Base-by-base conservation (phyloP, 331 rosid species). In the Quercus phellos region DNA sequence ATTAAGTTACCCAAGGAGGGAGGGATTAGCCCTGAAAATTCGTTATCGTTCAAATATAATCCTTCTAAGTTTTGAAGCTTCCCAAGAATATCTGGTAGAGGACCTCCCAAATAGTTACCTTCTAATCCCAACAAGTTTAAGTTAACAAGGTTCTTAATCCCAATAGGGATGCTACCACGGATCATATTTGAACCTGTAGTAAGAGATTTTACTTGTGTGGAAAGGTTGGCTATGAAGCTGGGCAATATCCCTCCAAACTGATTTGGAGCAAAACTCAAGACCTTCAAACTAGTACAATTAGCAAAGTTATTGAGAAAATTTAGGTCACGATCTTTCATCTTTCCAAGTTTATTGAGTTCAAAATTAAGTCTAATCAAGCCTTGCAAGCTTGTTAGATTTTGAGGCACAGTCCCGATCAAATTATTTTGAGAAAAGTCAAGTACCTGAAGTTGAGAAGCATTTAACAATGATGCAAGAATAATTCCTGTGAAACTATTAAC, bases 191-290 rank as follows among this genome's bases (percentile, higher is more conserved):
- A 24, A 24, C 26, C 6, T 0, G 0, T 2, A 8, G 35, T 5
- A 22, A 87, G 18, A 53, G 0, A 55, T 27, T 1, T 55, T 51
- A 84, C 38, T 34, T 74, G 72, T 5, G 43, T 86, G 42, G 90
- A 82, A 17, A 84, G 70, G 68, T 90, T 85, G 17, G 82, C 75
- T 42, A 85, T 74, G 19, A 87, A 61, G 4, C 11, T 24, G n/a
- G 90, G 88, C 55, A 89, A 34, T 6, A 32, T 29, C 68, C 89
- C 93, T 42, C 85, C 85, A 63, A 87, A 78, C 19, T 2, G 14
- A 55, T 86, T 88, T 11, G 0, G 0, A 6, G 0, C 42, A 1
- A 35, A 6, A 35, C 9, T 6, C 9, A 35, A 35, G 8, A 6
- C 9, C 42, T 35, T 0, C 6, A 90, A 79, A 32, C 1, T 55